phyloP scores from a whole-genome alignment of 495 filamentous ascomycete species.

The Geoglossum glabrum region DNA sequence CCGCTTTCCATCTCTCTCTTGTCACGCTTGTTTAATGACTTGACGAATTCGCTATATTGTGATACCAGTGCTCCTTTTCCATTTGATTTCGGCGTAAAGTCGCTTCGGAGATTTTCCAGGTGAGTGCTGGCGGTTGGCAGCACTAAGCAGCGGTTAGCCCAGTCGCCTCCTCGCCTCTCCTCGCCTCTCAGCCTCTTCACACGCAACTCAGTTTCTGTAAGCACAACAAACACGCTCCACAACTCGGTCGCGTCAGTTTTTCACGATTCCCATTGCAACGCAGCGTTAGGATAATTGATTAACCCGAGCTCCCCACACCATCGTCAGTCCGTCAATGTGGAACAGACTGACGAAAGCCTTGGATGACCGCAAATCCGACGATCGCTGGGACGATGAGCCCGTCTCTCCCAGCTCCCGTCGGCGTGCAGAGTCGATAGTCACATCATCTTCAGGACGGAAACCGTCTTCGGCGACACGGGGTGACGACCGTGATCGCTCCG shows the following conservation, averaged over 20 bases:
- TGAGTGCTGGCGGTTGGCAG: too few species aligned
- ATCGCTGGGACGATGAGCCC: neutral
- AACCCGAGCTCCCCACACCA: neutral
- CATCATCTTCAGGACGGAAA: slow-evolving; percentile 23
- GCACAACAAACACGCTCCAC: neutral
- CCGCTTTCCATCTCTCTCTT: neutral
- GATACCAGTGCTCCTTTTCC: neutral
- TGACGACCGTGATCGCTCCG: slow-evolving; percentile 31
- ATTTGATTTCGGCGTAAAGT: neutral
- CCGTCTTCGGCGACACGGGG: slow-evolving; percentile 22
- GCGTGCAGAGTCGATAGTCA: slow-evolving; percentile 18
- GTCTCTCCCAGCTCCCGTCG: neutral
- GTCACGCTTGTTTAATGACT: slow-evolving; percentile 8
- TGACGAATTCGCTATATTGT: neutral
- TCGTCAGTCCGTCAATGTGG: neutral
- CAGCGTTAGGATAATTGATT: neutral
- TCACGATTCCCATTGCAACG: neutral
- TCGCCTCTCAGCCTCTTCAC: neutral
- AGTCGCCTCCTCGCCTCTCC: too few species aligned
- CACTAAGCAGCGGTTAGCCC: too few species aligned
- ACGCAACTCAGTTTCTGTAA: neutral
- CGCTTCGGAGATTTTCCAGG: neutral
- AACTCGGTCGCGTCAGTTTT: neutral
- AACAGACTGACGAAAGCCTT: neutral
- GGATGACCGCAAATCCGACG: neutral